A percentile compares a stretch with the other conserved stretches of the same genome.
Conservation (phyloP, 371 early-diverging fungal genomes). For the Mucor circinelloides region DNA sequence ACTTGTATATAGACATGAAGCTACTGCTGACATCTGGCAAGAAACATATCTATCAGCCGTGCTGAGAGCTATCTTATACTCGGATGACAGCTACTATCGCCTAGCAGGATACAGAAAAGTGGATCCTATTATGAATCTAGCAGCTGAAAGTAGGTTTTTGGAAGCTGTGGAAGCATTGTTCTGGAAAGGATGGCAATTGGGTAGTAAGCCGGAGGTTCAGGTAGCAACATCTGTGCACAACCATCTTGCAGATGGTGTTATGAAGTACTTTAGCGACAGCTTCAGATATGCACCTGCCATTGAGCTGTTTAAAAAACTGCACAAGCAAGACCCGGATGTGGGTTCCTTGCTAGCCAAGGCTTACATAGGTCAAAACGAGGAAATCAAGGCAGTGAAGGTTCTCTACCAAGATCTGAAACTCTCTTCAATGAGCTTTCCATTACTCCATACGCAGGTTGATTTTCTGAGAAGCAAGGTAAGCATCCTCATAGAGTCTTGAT, state of each 20-base stretch:
- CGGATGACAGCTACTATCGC: conserved; percentile 69
- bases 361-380: conserved; percentile 82
- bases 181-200: conserved; percentile 90
- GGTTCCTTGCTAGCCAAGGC: conserved; percentile 83
- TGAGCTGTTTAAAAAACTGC: conserved; percentile 79
- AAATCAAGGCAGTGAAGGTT: conserved; percentile 85
- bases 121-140: conserved; percentile 77
- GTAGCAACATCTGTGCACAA: conserved; percentile 87
- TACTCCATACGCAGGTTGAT: conserved; percentile 88
- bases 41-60: conserved; percentile 87
- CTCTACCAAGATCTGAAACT: conserved; percentile 82
- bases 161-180: conserved; percentile 83
- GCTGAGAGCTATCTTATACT: conserved; percentile 86
- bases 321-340: conserved; percentile 85
- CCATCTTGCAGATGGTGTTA: conserved; percentile 79
- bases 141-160: conserved; percentile 78
- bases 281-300: conserved; percentile 80
- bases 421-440: conserved; percentile 79
- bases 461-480: conserved; percentile 78
- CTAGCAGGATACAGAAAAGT: conserved; percentile 84
- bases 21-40: conserved; percentile 88
- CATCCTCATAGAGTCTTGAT: too few relatives aligned
- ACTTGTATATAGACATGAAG: conserved; percentile 50
- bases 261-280: conserved; percentile 84
- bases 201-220: conserved; percentile 90